phyloP scores from a whole-genome alignment of 176 grass and related monocot genomes.

The Chloris gayana region DNA sequence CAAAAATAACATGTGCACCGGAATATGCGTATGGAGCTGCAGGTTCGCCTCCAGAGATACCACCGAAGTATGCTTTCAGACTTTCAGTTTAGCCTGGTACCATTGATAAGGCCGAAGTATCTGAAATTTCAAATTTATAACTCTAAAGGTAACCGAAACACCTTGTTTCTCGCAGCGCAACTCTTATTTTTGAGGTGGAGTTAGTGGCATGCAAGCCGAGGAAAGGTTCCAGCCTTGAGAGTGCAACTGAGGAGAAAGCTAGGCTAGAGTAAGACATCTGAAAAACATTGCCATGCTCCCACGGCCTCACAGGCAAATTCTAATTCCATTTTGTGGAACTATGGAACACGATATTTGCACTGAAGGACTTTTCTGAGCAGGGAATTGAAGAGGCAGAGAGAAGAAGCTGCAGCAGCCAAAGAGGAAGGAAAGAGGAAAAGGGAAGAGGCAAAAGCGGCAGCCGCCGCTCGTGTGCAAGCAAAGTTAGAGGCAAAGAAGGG shows the following conservation, averaged over 20 bases:
- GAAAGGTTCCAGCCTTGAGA: constrained; percentile 53
- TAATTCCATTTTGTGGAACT: background rate
- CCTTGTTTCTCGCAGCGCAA: constrained; percentile 48
- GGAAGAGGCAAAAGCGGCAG: constrained; percentile 67
- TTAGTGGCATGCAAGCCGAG: constrained; percentile 65
- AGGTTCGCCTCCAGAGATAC: constrained; percentile 77
- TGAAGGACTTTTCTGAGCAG: constrained; percentile 14
- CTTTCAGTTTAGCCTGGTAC: background rate
- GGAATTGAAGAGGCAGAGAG: constrained; percentile 66
- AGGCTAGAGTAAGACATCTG: constrained; percentile 63
- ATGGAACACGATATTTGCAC: background rate
- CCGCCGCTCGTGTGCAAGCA: constrained; percentile 58
- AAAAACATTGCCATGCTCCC: background rate
- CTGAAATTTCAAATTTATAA: background rate
- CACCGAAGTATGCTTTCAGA: constrained; percentile 45
- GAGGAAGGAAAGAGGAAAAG: constrained; percentile 72
- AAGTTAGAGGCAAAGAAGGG: constrained; percentile 75
- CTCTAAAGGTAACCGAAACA: background rate
- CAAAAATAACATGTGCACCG: constrained; percentile 65
- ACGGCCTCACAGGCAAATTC: background rate
- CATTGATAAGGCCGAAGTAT: background rate
- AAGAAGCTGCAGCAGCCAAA: constrained; percentile 46
- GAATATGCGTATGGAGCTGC: constrained; percentile 72
- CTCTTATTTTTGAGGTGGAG: constrained; percentile 70
- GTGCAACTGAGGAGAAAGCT: constrained; percentile 61